These are phyloP conservation scores for Trichosporon asahii DNA, from an alignment of 1,284 basidiomycete species.

Conservation along the genomic window DNA sequence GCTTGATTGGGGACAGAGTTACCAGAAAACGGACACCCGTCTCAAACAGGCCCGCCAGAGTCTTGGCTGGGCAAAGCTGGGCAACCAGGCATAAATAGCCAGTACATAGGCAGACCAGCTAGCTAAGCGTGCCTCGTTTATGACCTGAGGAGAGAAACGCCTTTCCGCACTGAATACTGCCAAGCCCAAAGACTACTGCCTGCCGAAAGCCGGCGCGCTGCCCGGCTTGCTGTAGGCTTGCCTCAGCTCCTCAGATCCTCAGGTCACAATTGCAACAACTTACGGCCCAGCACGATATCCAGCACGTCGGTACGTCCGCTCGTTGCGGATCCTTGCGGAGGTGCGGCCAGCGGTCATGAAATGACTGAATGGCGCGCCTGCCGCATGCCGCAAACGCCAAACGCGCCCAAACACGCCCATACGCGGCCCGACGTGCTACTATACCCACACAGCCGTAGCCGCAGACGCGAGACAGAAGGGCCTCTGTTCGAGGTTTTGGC, in stretches of 20 bases:
- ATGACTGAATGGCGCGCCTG: not conserved
- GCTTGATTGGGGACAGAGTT: conserved; percentile 1
- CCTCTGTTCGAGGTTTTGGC: not conserved
- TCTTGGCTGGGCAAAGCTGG: too few relatives aligned
- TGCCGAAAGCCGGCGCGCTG: not conserved
- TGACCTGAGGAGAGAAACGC: too few relatives aligned
- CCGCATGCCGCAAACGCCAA: not conserved
- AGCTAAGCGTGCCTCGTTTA: not conserved
- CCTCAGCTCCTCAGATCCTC: not conserved
- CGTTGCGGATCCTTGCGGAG: too few relatives aligned
- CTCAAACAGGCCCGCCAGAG: not conserved
- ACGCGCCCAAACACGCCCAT: not conserved
- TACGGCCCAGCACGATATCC: not conserved
- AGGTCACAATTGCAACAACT: not conserved
- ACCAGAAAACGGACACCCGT: not conserved
- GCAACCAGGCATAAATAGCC: not conserved
- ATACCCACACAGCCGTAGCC: not conserved
- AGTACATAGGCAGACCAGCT: too few relatives aligned
- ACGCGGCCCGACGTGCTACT: too few relatives aligned
- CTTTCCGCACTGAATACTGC: not conserved
- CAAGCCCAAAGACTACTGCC: not conserved
- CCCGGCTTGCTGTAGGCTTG: not conserved
- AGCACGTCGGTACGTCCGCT: not conserved
- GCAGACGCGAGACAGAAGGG: not conserved
- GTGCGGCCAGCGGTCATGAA: not conserved